Evolutionary conservation across 345 rosid species (phyloP).

Genomic region (Acer campestre): DNA sequence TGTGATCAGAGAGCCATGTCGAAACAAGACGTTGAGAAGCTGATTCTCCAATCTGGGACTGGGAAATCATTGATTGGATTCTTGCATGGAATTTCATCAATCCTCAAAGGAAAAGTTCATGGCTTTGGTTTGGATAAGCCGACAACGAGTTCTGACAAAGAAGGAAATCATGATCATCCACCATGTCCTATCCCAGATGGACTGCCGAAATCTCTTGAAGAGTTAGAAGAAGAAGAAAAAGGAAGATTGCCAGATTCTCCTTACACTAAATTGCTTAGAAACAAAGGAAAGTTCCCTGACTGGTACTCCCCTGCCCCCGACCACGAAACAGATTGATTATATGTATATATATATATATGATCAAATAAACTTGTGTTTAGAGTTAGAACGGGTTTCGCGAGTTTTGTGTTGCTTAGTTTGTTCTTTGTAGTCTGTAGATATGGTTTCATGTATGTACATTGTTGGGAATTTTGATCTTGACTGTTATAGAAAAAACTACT

Average conservation of each 20-base stretch:
- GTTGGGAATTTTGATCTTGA: neutral
- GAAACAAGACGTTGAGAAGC: conserved; percentile 65
- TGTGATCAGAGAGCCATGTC: conserved; percentile 45
- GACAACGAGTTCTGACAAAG: conserved; percentile 25
- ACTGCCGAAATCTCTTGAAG: conserved; percentile 68
- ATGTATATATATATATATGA: neutral
- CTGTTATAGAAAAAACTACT: neutral
- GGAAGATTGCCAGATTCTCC: conserved; percentile 79
- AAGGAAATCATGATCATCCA: conserved; percentile 16
- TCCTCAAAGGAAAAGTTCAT: conserved; percentile 37
- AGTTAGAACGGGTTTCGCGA: no score
- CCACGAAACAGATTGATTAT: conserved; percentile 63
- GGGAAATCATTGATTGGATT: conserved; percentile 66
- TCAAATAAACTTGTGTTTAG: neutral
- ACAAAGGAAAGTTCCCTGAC: conserved; percentile 63
- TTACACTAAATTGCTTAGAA: conserved; percentile 69
- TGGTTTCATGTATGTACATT: neutral
- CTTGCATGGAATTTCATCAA: conserved; percentile 61
- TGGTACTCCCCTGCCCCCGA: conserved; percentile 83
- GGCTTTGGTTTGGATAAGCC: conserved; percentile 24
- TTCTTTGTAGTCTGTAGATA: neutral
- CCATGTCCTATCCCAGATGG: conserved; percentile 71
- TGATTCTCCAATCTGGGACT: conserved; percentile 66
- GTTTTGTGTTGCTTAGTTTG: neutral
- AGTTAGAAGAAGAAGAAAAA: conserved; percentile 81